Percentiles rank a stretch among this genome's conserved stretches.
These are phyloP conservation scores for Lentinus polychrous DNA, from an alignment of 1,284 basidiomycete species.

Conservation along the genomic window DNA sequence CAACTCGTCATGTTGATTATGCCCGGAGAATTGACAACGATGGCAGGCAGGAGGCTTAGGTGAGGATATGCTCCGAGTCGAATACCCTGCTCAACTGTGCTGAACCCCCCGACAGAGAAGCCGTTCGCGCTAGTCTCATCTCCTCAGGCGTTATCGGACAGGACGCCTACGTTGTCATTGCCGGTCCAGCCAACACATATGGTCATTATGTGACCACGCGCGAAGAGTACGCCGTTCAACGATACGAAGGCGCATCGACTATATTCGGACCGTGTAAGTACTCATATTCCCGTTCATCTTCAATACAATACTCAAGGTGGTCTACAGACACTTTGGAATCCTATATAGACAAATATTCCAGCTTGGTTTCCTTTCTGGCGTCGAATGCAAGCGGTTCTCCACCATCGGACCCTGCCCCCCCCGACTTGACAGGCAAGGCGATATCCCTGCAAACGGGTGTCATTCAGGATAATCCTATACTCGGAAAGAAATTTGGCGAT, in stretches of 20 bases:
- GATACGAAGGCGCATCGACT: conserved; percentile 80
- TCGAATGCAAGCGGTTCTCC: conserved; percentile 39
- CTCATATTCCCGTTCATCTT: not conserved
- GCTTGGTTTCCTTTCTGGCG: conserved; percentile 55
- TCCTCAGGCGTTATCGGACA: conserved; percentile 53
- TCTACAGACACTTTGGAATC: conserved; percentile 63
- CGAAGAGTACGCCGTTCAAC: conserved; percentile 72
- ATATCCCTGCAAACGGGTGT: conserved; percentile 67
- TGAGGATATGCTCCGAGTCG: conserved; percentile 11
- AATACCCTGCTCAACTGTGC: not conserved
- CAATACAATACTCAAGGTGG: not conserved
- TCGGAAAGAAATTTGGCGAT: conserved; percentile 59
- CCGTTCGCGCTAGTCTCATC: conserved; percentile 58
- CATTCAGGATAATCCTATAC: conserved; percentile 50
- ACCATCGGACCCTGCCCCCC: conserved; percentile 60
- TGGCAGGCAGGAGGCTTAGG: conserved; percentile 42
- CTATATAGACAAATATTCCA: conserved; percentile 72
- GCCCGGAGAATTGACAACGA: conserved; percentile 62
- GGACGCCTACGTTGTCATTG: conserved; percentile 67
- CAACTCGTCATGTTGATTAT: conserved; percentile 74
- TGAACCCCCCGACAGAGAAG: conserved; percentile 34
- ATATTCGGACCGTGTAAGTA: conserved; percentile 51
- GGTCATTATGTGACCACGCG: conserved; percentile 69
- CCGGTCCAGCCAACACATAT: conserved; percentile 79
- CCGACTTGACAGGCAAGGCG: conserved; percentile 57